Evolutionary conservation across 2,329 filamentous ascomycete genomes (phyloP).

Genomic region (Biscogniauxia sp.): DNA sequence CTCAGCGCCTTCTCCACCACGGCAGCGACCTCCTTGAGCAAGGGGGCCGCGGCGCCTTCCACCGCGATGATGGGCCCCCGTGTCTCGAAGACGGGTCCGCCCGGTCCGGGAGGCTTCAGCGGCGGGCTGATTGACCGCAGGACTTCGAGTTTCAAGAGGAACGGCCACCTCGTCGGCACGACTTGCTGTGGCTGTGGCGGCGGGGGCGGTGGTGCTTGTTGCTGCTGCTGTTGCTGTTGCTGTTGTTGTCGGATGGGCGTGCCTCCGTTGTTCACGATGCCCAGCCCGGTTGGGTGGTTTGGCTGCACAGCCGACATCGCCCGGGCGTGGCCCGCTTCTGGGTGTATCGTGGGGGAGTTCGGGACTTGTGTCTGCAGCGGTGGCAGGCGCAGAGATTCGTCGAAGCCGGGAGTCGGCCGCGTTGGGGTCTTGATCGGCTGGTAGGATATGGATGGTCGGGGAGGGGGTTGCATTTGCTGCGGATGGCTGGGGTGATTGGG

Average conservation of each 20-base stretch:
- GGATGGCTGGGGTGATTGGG: slow-evolving; percentile 20
- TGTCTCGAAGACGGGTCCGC: slow-evolving; percentile 36
- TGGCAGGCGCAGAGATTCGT: slow-evolving; percentile 53
- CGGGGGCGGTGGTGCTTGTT: slow-evolving; percentile 1
- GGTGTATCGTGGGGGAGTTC: slow-evolving; percentile 23
- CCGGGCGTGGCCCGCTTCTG: slow-evolving; percentile 16
- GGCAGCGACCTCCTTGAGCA: slow-evolving; percentile 56
- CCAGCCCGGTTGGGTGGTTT: slow-evolving; percentile 15
- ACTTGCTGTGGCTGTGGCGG: slow-evolving; percentile 4
- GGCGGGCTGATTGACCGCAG: slow-evolving; percentile 74
- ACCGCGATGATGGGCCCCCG: slow-evolving; percentile 82
- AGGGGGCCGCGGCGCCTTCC: slow-evolving; percentile 65
- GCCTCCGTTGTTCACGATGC: slow-evolving; percentile 13
- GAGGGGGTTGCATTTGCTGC: slow-evolving; percentile 53
- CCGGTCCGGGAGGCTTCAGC: slow-evolving; percentile 42
- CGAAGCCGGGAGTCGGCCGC: slow-evolving; percentile 47
- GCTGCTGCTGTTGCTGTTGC: not conserved
- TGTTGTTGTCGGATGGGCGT: slow-evolving; percentile 5
- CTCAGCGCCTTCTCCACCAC: slow-evolving; percentile 64
- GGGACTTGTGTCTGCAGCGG: slow-evolving; percentile 48
- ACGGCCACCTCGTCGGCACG: slow-evolving; percentile 52
- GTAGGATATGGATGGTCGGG: slow-evolving; percentile 42
- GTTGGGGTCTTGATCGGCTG: slow-evolving; percentile 38
- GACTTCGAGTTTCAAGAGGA: slow-evolving; percentile 72
- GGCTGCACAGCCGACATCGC: slow-evolving; percentile 7